Percentiles rank a stretch among this genome's conserved stretches.
Conservation (phyloP, 257 asterid genomes). For the Prunella vulgaris region DNA sequence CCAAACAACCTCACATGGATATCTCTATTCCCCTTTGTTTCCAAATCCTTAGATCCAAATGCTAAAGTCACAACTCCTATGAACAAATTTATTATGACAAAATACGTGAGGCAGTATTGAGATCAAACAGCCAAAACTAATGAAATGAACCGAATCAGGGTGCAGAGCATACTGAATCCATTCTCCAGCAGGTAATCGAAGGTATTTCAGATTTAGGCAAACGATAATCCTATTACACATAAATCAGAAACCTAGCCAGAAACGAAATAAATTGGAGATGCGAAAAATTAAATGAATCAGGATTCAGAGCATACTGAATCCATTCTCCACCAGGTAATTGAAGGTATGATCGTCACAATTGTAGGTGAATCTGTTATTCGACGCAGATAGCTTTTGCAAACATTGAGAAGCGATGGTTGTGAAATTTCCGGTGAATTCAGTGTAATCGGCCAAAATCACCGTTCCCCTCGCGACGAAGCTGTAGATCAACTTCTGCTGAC, state of each 20-base stretch:
- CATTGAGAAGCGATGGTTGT: constrained; percentile 46
- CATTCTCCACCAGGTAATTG: constrained; percentile 48
- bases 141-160: too few relatives aligned
- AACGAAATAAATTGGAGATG: neutral
- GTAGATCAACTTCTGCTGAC: constrained; percentile 57
- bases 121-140: too few relatives aligned
- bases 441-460: constrained; percentile 41
- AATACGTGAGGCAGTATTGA: neutral
- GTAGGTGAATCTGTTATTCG: constrained; percentile 46
- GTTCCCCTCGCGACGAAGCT: constrained; percentile 52
- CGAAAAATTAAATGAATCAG: neutral
- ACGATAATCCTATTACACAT: neutral
- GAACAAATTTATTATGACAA: neutral
- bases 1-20: neutral
- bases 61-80: neutral
- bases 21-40: neutral
- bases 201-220: neutral
- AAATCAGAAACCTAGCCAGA: neutral
- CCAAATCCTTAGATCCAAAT: neutral
- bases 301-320: constrained; percentile 41
- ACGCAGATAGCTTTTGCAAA: constrained; percentile 45
- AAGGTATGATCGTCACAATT: constrained; percentile 54
- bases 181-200: too few relatives aligned
- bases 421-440: constrained; percentile 49
- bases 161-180: too few relatives aligned